Percentiles rank a stretch among this genome's conserved stretches.
Conservation (phyloP, 768 basidiomycete species). For the Hydnomerulius pinastri region DNA sequence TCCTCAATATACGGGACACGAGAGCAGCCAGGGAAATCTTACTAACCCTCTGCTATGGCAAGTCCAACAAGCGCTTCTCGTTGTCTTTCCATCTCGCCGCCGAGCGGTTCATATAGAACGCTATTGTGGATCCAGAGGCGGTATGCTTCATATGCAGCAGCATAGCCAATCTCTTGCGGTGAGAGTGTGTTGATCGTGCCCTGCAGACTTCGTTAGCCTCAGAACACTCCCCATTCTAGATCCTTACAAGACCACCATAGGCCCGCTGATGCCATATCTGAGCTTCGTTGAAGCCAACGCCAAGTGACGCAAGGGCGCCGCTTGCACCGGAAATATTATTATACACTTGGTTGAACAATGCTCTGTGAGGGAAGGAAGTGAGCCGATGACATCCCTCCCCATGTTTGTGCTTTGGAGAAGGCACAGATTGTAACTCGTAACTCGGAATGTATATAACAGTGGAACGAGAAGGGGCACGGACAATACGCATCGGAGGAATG, state of each 20-base stretch:
- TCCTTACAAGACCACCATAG: conserved; percentile 60
- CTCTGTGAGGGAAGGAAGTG: conserved; percentile 18
- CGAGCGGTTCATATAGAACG: conserved; percentile 55
- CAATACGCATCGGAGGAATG: background rate
- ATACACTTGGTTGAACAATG: conserved; percentile 40
- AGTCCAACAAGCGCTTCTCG: conserved; percentile 67
- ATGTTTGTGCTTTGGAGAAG: background rate
- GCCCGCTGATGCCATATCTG: conserved; percentile 64
- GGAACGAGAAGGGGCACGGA: background rate
- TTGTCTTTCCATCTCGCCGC: conserved; percentile 59
- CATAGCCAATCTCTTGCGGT: conserved; percentile 68
- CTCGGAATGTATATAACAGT: background rate
- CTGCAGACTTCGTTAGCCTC: conserved; percentile 32
- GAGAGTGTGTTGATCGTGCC: conserved; percentile 51
- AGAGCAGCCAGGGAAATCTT: background rate
- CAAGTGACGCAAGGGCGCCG: conserved; percentile 27
- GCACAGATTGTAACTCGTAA: background rate
- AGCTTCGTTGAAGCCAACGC: conserved; percentile 62
- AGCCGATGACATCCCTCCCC: background rate
- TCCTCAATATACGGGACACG: background rate
- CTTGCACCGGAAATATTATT: conserved; percentile 18
- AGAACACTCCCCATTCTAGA: background rate
- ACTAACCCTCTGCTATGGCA: conserved; percentile 69
- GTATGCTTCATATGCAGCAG: conserved; percentile 78
- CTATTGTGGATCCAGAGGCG: conserved; percentile 64